Conservation (phyloP, 2,329 filamentous ascomycete species). For the Fusarium sp. region DNA sequence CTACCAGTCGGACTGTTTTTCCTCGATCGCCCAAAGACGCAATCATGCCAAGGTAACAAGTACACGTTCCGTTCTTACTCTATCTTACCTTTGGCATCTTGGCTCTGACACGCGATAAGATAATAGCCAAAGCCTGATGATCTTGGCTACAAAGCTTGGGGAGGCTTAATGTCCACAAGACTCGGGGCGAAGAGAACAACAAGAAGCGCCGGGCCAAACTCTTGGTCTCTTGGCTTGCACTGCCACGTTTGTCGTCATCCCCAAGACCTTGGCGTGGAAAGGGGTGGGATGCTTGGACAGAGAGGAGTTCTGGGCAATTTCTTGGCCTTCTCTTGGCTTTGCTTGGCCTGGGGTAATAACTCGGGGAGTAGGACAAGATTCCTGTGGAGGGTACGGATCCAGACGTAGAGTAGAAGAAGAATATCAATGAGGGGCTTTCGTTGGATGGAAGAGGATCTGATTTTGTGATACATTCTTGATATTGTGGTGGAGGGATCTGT, state of each 20-base stretch:
- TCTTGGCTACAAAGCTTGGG: conserved; percentile 42
- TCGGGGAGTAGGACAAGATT: background rate
- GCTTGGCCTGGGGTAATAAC: conserved; percentile 18
- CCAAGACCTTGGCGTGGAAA: conserved; percentile 41
- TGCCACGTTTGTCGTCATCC: conserved; percentile 43
- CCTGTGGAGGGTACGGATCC: background rate
- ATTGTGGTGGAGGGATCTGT: background rate
- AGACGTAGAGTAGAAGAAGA: background rate
- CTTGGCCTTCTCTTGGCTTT: conserved; percentile 24
- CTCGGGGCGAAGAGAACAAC: background rate
- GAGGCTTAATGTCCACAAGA: conserved; percentile 28
- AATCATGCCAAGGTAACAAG: conserved; percentile 4
- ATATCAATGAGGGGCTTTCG: background rate
- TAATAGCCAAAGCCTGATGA: conserved; percentile 9
- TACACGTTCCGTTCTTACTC: background rate
- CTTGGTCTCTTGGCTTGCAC: conserved; percentile 36
- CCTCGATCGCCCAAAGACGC: background rate
- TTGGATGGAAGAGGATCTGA: background rate
- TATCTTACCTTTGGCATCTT: background rate
- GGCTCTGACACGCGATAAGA: conserved; percentile 5
- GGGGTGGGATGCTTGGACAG: conserved; percentile 8
- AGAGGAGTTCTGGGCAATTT: conserved; percentile 21
- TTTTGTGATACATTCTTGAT: background rate
- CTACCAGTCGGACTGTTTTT: background rate
- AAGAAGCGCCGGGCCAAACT: background rate